Evolutionary conservation across 768 basidiomycete genomes (phyloP), one percentile per base, ranked within the genome.

Genomic region (Mycena alexandri): DNA sequence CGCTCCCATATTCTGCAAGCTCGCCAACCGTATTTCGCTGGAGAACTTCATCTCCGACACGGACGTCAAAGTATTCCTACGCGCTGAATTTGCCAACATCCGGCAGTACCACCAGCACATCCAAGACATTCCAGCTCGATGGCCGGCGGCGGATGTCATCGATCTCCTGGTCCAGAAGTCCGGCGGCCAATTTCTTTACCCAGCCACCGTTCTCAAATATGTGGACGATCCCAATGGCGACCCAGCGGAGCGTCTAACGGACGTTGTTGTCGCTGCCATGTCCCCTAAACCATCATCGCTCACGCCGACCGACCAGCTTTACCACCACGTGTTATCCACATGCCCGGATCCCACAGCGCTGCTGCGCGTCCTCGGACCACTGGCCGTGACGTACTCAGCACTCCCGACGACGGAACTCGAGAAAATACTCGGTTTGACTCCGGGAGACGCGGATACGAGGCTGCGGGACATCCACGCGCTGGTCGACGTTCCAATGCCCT

Each of bases 11-110:
- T 61, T 72, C 25, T 22, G 42, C n/a, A 54, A 71, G 7, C 33
- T 69, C 3, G 62, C 65, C 36, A 63, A 38, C 16, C 59, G 60
- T 22, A 63, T 68, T 19, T 56, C 67, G 1, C 74, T 77, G 17
- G 70, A 75, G 14, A 48, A 67, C 3, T 77, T 75, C 61, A 29
- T 41, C 16, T 72, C 69, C 1, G 72, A 74, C 19, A 61, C 50
- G 11, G 76, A 77, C 51, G 69, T 77, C 46, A 71, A 73, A 5
- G 55, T 44, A 1, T 77, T 73, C 58, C 63, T 77, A 12, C 60
- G 53, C 10, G 53, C 41, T 50, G 67, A 75, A 13, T 71, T 78
- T 9, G 33, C 64, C 11, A 42, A 59, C 11, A 66, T 73, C 12
- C 64, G 58, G 9, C 67, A 72, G 0, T 55, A 63, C 17, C 73